These are phyloP conservation scores for Clavispora santaluciae DNA, from an alignment of 805 yeast genomes.

Conservation along the genomic window DNA sequence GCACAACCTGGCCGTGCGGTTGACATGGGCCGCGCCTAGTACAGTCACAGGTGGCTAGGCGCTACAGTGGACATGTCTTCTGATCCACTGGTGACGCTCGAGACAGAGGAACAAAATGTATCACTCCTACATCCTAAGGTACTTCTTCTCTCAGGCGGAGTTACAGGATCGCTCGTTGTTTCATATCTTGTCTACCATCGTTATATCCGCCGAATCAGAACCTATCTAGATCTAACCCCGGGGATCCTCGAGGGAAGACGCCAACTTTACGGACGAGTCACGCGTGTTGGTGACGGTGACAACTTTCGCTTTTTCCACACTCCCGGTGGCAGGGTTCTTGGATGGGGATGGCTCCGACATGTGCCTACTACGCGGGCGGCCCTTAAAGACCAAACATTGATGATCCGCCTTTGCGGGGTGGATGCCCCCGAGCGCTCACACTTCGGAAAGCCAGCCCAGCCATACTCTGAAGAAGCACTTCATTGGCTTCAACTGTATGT, in stretches of 20 bases:
- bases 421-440: conserved; percentile 97
- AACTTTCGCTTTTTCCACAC: conserved; percentile 89
- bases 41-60: too few species aligned
- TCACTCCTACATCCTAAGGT: conserved; percentile 36
- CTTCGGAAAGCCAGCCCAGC: conserved; percentile 91
- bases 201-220: conserved; percentile 29
- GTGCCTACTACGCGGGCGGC: conserved; percentile 50
- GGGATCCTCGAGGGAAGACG: conserved; percentile 25
- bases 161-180: conserved; percentile 24
- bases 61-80: background rate
- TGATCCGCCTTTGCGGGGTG: conserved; percentile 82
- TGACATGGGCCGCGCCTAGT: too few species aligned
- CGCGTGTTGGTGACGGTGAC: conserved; percentile 94
- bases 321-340: conserved; percentile 83
- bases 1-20: too few species aligned
- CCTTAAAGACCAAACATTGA: conserved; percentile 63
- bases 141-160: conserved; percentile 31
- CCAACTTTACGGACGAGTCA: conserved; percentile 59
- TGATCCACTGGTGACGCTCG: background rate
- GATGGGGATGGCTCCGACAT: conserved; percentile 89
- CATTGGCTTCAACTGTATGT: conserved; percentile 66
- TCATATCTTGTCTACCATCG: conserved; percentile 29
- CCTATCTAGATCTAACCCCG: conserved; percentile 36
- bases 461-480: conserved; percentile 78
- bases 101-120: conserved; percentile 1